Evolutionary conservation across 352 stramenopile species (phyloP), one percentile per base, ranked within the genome.

Genomic region (Phytophthora pinifolia): DNA sequence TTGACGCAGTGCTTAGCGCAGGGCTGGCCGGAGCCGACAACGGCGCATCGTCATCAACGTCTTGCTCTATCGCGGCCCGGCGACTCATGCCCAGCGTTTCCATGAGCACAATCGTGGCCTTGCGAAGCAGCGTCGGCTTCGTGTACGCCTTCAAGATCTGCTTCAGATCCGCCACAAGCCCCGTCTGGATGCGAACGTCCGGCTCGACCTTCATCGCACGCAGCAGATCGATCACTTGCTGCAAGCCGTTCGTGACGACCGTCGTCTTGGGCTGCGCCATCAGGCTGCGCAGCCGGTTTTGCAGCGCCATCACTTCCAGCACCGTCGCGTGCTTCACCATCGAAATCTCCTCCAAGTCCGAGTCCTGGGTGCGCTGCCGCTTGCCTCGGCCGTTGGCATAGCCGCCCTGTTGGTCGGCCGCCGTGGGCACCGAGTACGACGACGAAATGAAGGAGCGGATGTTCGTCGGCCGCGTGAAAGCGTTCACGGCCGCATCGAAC

Each of bases 151-250:
- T 89, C 20, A 94, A 61, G 55, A 94, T 81, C 30, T 69, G 76
- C 66, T 94, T 92, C 18, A 94, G 52, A 18, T 94, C 79, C 0
- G 73, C 77, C 17, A 90, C 79, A 10, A 94, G 47, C 3, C 73
- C 75, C 7, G 81, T 88, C 44, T 89, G 74, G 17, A 89, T 76
- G 13, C 81, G 79, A 18, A 89, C 78, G n/a, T 91, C 81, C 4
- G 67, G 68, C 3, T 83, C 67, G 30, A 94, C 65, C 13, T 88
- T 83, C 73, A 94, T 85, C 37, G 76, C 65, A 10, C 81, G 81
- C 64, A 94, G 43, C n/a, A 94, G 64, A 57, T 94, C 81, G 15
- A 94, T 52, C 7, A 88, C 79, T 62, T 94, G 83, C 49, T 92
- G 83, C 31, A 94, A 46, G 5, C 70, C 66, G 49, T 85, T 89